Conservation (phyloP, 2,329 filamentous ascomycete genomes). For the Cladophialophora bantiana region DNA sequence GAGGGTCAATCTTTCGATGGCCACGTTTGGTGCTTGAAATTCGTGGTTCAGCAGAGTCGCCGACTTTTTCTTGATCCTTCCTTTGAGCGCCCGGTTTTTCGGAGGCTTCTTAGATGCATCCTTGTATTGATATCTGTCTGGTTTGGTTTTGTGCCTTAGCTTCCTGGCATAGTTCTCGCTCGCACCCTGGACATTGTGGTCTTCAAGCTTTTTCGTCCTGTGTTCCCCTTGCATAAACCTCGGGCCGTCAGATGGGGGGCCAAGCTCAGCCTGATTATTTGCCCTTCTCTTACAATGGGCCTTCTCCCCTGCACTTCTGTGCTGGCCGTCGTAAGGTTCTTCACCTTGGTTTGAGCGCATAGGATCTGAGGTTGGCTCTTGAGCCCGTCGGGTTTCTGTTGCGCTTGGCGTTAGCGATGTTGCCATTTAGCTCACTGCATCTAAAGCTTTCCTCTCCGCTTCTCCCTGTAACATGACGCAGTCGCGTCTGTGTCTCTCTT, state of each 20-base stretch:
- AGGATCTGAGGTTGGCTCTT: not conserved
- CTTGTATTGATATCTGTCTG: constrained; percentile 38
- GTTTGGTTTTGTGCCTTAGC: constrained; percentile 35
- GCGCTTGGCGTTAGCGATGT: not conserved
- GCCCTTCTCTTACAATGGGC: not conserved
- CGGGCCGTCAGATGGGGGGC: not conserved
- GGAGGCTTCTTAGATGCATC: not conserved
- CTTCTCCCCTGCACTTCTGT: not conserved
- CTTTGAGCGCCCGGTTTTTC: constrained; percentile 15
- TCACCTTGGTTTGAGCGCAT: not conserved
- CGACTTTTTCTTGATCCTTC: constrained; percentile 21
- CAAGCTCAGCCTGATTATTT: not conserved
- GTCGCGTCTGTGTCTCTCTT: not conserved
- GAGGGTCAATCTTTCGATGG: constrained; percentile 35
- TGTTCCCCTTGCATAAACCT: not conserved
- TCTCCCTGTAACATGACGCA: not conserved
- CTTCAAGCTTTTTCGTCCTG: not conserved
- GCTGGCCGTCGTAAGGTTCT: not conserved
- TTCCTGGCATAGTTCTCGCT: constrained; percentile 36
- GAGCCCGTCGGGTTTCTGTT: not conserved
- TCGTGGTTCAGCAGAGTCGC: constrained; percentile 27
- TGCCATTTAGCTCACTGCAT: not conserved
- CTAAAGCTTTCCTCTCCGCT: not conserved
- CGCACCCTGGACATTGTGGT: constrained; percentile 20
- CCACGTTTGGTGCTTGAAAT: constrained; percentile 40